These are phyloP conservation scores for Lachancea dasiensis DNA, from an alignment of 805 yeast genomes.

Conservation along the genomic window DNA sequence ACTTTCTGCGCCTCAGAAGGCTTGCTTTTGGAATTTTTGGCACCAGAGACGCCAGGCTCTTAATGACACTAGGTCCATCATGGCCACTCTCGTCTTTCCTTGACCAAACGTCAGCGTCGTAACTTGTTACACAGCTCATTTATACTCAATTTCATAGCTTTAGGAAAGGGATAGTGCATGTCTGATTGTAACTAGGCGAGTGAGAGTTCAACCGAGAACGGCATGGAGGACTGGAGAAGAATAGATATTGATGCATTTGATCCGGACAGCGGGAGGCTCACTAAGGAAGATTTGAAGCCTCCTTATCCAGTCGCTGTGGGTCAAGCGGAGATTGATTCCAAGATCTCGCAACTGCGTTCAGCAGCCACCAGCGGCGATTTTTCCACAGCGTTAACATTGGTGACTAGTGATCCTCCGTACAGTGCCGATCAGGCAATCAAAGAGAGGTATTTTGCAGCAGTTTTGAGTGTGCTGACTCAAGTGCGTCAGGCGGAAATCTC, in stretches of 20 bases:
- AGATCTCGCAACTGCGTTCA: slow-evolving; percentile 53
- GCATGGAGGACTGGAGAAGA: slow-evolving; percentile 82
- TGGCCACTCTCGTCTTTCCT: too few relatives aligned
- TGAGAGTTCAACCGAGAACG: too few relatives aligned
- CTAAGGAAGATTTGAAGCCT: slow-evolving; percentile 56
- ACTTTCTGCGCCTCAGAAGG: too few relatives aligned
- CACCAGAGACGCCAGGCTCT: too few relatives aligned
- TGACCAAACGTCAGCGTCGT: too few relatives aligned
- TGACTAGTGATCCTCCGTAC: slow-evolving; percentile 75
- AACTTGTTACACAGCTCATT: too few relatives aligned
- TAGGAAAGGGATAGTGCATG: background rate
- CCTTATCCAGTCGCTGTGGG: slow-evolving; percentile 47
- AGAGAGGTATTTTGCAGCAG: slow-evolving; percentile 43
- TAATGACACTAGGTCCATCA: too few relatives aligned
- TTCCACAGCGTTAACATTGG: slow-evolving; percentile 55
- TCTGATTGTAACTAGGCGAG: too few relatives aligned
- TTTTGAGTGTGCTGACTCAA: slow-evolving; percentile 66
- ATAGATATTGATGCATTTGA: slow-evolving; percentile 90
- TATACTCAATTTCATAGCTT: too few relatives aligned
- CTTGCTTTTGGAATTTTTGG: too few relatives aligned
- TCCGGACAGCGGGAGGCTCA: slow-evolving; percentile 62
- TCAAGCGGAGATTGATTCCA: slow-evolving; percentile 47
- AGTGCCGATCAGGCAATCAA: slow-evolving; percentile 53
- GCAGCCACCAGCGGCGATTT: slow-evolving; percentile 68
- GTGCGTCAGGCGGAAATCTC: slow-evolving; percentile 64